Percentiles rank a stretch among this genome's conserved stretches.
Conservation (phyloP, 805 yeast genomes). For the Suhomyces prunicola region DNA sequence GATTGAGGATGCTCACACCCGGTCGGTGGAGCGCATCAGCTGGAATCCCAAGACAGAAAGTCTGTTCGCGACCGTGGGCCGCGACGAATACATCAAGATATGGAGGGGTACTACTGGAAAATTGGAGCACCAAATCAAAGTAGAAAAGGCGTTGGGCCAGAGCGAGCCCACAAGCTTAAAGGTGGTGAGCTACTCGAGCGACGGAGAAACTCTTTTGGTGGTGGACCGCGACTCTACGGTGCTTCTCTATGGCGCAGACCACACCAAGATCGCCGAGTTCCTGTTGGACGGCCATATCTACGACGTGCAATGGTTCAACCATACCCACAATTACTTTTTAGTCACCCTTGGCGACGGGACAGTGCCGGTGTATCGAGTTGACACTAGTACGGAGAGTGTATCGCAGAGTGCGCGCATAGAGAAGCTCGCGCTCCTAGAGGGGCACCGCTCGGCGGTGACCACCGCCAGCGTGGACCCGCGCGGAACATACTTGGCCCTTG, state of each 20-base stretch:
- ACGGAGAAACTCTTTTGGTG: slow-evolving; percentile 46
- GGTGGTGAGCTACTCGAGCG: slow-evolving; percentile 39
- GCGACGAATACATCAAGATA: slow-evolving; percentile 43
- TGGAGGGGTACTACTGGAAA: slow-evolving; percentile 43
- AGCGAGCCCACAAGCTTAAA: slow-evolving; percentile 5
- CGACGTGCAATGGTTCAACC: slow-evolving; percentile 47
- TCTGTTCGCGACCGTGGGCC: slow-evolving; percentile 47
- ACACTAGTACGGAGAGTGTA: not conserved
- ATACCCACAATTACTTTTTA: slow-evolving; percentile 29
- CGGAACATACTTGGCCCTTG: slow-evolving; percentile 50
- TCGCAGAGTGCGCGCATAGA: not conserved
- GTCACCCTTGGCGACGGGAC: slow-evolving; percentile 49
- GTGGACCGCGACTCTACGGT: slow-evolving; percentile 40
- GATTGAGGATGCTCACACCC: slow-evolving; percentile 40
- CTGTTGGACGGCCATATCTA: slow-evolving; percentile 28
- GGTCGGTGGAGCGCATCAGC: slow-evolving; percentile 37
- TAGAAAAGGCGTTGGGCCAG: slow-evolving; percentile 19
- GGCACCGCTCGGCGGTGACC: slow-evolving; percentile 52
- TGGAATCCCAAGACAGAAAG: slow-evolving; percentile 51
- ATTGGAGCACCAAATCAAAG: slow-evolving; percentile 27
- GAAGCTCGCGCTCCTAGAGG: slow-evolving; percentile 8
- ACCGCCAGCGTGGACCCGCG: slow-evolving; percentile 48
- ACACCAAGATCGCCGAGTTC: slow-evolving; percentile 23
- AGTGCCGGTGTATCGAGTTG: slow-evolving; percentile 23
- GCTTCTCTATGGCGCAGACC: slow-evolving; percentile 30